A percentile compares a stretch with the other conserved stretches of the same genome.
Evolutionary conservation across 129 eudicot species (phyloP).

Genomic region (Centella asiatica): DNA sequence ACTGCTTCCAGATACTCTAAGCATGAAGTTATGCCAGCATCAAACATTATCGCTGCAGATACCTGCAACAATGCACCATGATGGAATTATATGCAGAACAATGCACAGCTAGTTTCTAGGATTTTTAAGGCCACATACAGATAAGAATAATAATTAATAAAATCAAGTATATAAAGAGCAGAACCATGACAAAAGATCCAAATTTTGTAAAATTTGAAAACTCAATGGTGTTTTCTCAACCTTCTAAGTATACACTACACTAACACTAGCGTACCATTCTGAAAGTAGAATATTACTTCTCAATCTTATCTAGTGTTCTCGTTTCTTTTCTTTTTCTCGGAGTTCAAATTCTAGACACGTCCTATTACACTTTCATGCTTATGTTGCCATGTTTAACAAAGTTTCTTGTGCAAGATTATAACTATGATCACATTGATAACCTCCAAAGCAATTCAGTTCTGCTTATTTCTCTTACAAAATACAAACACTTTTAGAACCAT

Average conservation of each 20-base stretch:
- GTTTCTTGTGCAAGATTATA: not conserved
- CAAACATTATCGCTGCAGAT: conserved; percentile 63
- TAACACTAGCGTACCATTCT: no score
- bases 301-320: not conserved
- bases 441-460: no score
- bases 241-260: no score
- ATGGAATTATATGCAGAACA: not conserved
- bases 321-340: not conserved
- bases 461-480: no score
- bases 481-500: no score
- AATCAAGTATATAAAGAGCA: no score
- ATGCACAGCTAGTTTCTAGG: not conserved
- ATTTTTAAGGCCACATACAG: not conserved
- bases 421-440: not conserved
- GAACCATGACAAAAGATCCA: no score
- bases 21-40: conserved; percentile 67
- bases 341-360: not conserved
- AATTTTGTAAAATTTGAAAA: no score
- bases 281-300: no score
- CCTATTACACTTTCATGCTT: not conserved
- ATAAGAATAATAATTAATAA: no score
- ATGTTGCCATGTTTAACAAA: not conserved
- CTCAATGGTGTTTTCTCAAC: no score
- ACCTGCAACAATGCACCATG: conserved; percentile 35
- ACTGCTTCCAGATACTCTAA: conserved; percentile 76